phyloP scores from a whole-genome alignment of 495 filamentous ascomycete genomes.

The Physcia stellaris region DNA sequence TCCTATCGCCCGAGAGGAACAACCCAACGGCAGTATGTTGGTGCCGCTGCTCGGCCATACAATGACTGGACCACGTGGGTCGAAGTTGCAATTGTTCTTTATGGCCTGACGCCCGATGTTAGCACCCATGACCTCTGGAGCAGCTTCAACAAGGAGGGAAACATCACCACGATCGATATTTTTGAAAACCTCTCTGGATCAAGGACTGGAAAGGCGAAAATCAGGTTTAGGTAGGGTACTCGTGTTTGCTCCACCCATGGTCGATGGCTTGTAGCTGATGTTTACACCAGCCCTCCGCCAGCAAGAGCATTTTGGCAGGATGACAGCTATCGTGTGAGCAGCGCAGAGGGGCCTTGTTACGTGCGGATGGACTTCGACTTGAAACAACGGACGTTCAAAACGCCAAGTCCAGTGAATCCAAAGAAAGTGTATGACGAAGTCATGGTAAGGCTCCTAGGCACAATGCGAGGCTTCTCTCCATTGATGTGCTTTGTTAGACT shows the following conservation, averaged over 20 bases:
- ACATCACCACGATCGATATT: constrained; percentile 30
- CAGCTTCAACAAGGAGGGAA: constrained; percentile 27
- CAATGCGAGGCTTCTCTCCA: not conserved
- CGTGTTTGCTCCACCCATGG: not conserved
- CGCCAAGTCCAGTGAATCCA: constrained; percentile 11
- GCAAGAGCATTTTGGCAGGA: constrained; percentile 25
- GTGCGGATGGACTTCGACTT: constrained; percentile 15
- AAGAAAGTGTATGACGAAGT: constrained; percentile 12
- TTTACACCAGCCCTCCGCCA: constrained; percentile 27
- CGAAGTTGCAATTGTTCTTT: constrained; percentile 24
- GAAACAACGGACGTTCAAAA: constrained; percentile 1
- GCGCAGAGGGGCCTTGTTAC: constrained; percentile 2
- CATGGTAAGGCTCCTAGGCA: constrained; percentile 7
- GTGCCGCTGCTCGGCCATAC: not conserved
- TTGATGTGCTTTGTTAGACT: constrained; percentile 5
- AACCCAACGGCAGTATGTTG: too few species aligned
- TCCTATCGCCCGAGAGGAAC: too few species aligned
- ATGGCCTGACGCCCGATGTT: constrained; percentile 20
- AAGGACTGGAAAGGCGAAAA: constrained; percentile 17
- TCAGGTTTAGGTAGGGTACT: constrained; percentile 30
- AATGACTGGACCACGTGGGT: constrained; percentile 27
- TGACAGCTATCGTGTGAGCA: constrained; percentile 16
- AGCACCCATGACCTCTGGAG: constrained; percentile 25
- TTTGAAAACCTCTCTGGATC: constrained; percentile 24
- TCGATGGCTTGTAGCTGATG: constrained; percentile 4